Evolutionary conservation across 1,139 yeast genomes (phyloP), one percentile per base, ranked within the genome.

Genomic region (Lodderomyces oxycetoniae): DNA sequence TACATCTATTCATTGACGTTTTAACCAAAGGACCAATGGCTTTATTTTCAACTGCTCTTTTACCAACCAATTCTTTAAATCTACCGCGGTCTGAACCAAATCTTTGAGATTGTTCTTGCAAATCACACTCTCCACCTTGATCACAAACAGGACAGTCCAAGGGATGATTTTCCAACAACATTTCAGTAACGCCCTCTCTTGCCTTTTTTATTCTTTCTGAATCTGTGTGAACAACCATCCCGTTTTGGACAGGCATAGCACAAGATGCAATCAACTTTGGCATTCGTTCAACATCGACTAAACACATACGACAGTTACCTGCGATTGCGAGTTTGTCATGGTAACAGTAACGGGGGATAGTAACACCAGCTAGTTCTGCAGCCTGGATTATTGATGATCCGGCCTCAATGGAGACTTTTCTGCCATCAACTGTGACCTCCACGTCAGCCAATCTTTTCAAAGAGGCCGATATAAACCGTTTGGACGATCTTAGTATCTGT

Each of bases 251-350:
- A 23, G 95, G 95, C 79, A 82, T 80, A 35, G 94, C 91, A 67
- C 95, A 86, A 10, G 93, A 83, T 5, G 95, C 95, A 46, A 85
- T 85, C 53, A 88, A 79, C 61, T 86, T 86, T 37, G 95, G 95
- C 55, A 91, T 87, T 57, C 85, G 77, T 61, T 86, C 95, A 37
- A 86, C 85, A 52, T 86, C 95, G 34, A 86, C 95, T 33, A 86
- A 74, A 60, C 95, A 86, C 95, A 86, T 86, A 63, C 95, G 81
- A 61, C 95, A 86, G 64, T 85, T 86, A 57, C 95, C 95, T n/a
- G 95, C 95, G 55, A 86, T 75, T 28, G 94, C 91, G 48, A 86
- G 73, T 61, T 86, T 85, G 52, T 86, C 95, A 61, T 86, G 95
- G 68, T 83, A 86, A 64, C 95, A 86, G 67, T 86, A 86, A 50